Evolutionary conservation across 768 basidiomycete species (phyloP).

Genomic region (Fistulinella prunicolor): DNA sequence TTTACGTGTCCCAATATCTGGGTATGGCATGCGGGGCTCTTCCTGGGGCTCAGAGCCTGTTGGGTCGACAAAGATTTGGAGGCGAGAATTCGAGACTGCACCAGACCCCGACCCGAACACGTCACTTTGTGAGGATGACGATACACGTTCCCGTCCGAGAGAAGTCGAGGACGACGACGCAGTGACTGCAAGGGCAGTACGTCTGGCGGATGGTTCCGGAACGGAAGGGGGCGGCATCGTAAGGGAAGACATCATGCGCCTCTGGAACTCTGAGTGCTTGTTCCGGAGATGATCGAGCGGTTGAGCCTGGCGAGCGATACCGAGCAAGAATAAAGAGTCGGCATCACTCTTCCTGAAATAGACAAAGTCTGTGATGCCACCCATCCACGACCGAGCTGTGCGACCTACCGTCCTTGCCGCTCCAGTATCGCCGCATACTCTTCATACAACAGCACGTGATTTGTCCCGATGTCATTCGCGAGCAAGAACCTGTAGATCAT

Average conservation of each 20-base stretch:
- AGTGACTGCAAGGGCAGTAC: slow-evolving; percentile 46
- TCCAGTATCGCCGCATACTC: slow-evolving; percentile 88
- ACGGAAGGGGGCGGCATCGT: slow-evolving; percentile 37
- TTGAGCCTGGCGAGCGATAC: slow-evolving; percentile 76
- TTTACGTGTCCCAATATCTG: slow-evolving; percentile 75
- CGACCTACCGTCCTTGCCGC: slow-evolving; percentile 68
- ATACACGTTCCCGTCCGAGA: slow-evolving; percentile 11
- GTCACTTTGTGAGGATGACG: slow-evolving; percentile 25
- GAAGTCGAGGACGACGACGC: slow-evolving; percentile 35
- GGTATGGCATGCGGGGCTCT: slow-evolving; percentile 50
- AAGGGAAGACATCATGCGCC: slow-evolving; percentile 71
- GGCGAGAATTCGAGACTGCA: slow-evolving; percentile 50
- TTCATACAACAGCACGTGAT: slow-evolving; percentile 81
- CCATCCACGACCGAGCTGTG: slow-evolving; percentile 30
- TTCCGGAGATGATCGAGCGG: slow-evolving; percentile 79
- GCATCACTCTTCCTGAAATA: slow-evolving; percentile 72
- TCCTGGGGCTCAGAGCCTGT: slow-evolving; percentile 48
- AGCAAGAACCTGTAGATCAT: slow-evolving; percentile 89
- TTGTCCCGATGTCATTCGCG: slow-evolving; percentile 86
- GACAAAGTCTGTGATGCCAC: slow-evolving; percentile 14
- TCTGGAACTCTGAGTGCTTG: slow-evolving; percentile 85
- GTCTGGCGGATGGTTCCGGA: slow-evolving; percentile 37
- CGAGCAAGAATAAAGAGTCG: slow-evolving; percentile 86
- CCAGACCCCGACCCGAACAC: slow-evolving; percentile 33
- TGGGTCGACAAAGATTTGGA: slow-evolving; percentile 75